phyloP scores from a whole-genome alignment of 2,329 filamentous ascomycete genomes.

The Lachnellula hyalina region DNA sequence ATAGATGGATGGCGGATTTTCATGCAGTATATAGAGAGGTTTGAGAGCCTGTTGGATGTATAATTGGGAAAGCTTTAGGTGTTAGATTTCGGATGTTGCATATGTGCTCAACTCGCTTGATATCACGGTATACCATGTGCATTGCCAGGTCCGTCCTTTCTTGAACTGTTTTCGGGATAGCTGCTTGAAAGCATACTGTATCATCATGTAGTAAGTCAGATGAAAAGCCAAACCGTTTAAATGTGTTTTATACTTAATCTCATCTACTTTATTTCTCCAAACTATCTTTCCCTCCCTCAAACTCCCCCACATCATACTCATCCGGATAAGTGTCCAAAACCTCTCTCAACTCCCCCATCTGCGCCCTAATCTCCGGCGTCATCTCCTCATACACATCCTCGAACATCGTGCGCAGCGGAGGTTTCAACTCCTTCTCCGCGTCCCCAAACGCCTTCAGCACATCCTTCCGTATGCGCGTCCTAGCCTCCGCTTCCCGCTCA shows the following conservation, averaged over 20 bases:
- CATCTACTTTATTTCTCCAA: constrained; percentile 7
- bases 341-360: constrained; percentile 71
- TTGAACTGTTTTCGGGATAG: no score
- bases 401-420: constrained; percentile 67
- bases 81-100: no score
- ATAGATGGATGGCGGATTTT: background rate
- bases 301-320: constrained; percentile 80
- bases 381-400: constrained; percentile 85
- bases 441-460: constrained; percentile 79
- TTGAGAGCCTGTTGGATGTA: constrained; percentile 3
- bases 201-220: no score
- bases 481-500: constrained; percentile 66
- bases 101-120: no score
- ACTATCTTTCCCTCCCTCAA: constrained; percentile 58
- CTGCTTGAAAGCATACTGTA: no score
- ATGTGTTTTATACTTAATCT: background rate
- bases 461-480: constrained; percentile 63
- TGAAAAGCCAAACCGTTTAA: no score
- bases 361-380: constrained; percentile 69
- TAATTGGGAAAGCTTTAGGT: background rate
- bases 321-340: constrained; percentile 80
- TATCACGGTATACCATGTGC: no score
- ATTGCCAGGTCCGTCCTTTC: no score
- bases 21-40: background rate
- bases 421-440: constrained; percentile 78